These are phyloP conservation scores for Puccinia polysora DNA, from an alignment of 1,284 basidiomycete genomes.

Conservation along the genomic window DNA sequence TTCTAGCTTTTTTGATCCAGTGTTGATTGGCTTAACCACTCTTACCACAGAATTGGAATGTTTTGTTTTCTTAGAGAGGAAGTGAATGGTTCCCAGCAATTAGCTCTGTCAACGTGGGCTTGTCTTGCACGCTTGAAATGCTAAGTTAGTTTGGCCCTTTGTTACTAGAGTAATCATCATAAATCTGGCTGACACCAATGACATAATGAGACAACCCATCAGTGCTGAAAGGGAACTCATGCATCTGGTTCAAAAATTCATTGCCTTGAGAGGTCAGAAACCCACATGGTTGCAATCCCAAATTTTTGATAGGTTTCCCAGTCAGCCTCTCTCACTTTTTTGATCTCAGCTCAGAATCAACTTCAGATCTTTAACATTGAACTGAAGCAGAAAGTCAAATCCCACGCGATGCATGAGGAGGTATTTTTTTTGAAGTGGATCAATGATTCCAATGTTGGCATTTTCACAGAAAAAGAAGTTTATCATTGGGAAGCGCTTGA, in stretches of 20 bases:
- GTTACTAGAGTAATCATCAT: slow-evolving; percentile 74
- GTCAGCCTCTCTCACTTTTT: slow-evolving; percentile 51
- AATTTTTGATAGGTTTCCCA: slow-evolving; percentile 46
- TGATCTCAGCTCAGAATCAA: slow-evolving; percentile 72
- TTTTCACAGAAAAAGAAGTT: slow-evolving; percentile 91
- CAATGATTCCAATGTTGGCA: slow-evolving; percentile 78
- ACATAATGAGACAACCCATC: slow-evolving; percentile 92
- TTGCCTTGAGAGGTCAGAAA: slow-evolving; percentile 62
- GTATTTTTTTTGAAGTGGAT: slow-evolving; percentile 99
- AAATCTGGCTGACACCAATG: slow-evolving; percentile 89
- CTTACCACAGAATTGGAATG: slow-evolving; percentile 94
- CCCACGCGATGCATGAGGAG: slow-evolving; percentile 89
- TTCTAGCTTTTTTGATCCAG: slow-evolving; percentile 48
- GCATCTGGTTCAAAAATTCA: slow-evolving; percentile 94
- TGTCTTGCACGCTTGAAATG: background rate
- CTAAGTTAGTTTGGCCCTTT: slow-evolving; percentile 1
- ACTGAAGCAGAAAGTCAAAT: slow-evolving; percentile 94
- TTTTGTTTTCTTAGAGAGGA: slow-evolving; percentile 90
- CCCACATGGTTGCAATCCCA: background rate
- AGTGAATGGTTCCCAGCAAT: slow-evolving; percentile 80
- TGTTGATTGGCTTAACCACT: slow-evolving; percentile 95
- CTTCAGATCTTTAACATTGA: slow-evolving; percentile 98
- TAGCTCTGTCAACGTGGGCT: background rate
- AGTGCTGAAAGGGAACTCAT: slow-evolving; percentile 98
- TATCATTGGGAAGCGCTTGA: slow-evolving; percentile 70